These are phyloP conservation scores for Hibiscus syriacus DNA, from an alignment of 345 rosid species.

Conservation along the genomic window DNA sequence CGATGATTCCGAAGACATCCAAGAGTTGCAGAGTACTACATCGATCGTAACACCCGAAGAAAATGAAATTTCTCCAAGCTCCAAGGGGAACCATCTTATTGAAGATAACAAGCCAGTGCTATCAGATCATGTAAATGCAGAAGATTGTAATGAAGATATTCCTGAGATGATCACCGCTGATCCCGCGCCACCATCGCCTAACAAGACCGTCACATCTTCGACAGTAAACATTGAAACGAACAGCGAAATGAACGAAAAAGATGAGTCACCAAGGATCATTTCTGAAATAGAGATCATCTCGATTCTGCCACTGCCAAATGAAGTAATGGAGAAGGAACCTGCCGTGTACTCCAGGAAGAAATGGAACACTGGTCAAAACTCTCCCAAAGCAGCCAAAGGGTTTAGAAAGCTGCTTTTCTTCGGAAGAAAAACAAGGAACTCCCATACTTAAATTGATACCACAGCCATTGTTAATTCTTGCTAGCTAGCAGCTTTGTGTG, in stretches of 20 bases:
- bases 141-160: slow-evolving; percentile 14
- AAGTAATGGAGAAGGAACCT: slow-evolving; percentile 32
- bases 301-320: slow-evolving; percentile 55
- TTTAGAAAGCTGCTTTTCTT: slow-evolving; percentile 84
- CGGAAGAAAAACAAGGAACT: slow-evolving; percentile 42
- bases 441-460: slow-evolving; percentile 7
- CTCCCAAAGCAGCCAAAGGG: slow-evolving; percentile 74
- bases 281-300: slow-evolving; percentile 56
- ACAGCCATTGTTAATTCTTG: neutral
- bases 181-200: slow-evolving; percentile 29
- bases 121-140: slow-evolving; percentile 14
- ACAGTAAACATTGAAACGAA: slow-evolving; percentile 25
- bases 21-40: slow-evolving; percentile 35
- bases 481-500: slow-evolving; percentile 9
- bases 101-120: slow-evolving; percentile 11
- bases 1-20: slow-evolving; percentile 55
- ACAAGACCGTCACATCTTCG: slow-evolving; percentile 26
- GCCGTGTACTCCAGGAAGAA: slow-evolving; percentile 56
- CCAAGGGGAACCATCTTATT: neutral
- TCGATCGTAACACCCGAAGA: slow-evolving; percentile 26
- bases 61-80: slow-evolving; percentile 14
- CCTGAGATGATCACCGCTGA: slow-evolving; percentile 21
- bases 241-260: slow-evolving; percentile 12
- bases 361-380: slow-evolving; percentile 64
- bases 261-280: slow-evolving; percentile 22